phyloP scores from a whole-genome alignment of 139 green algal genomes.

The Zygnema circumcarinatum region DNA sequence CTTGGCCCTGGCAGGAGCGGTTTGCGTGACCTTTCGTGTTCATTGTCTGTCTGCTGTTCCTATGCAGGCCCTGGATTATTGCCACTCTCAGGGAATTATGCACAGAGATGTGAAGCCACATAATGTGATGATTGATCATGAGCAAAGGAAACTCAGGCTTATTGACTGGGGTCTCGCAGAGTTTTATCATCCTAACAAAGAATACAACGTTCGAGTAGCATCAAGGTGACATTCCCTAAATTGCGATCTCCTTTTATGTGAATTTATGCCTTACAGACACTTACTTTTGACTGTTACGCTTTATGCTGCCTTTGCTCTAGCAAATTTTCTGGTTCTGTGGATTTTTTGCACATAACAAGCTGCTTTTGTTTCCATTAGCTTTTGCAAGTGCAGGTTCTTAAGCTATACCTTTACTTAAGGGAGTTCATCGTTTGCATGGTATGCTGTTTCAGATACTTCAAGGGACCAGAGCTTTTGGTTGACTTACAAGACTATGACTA shows the following conservation, averaged over 20 bases:
- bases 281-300: too few relatives aligned
- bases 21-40: too few relatives aligned
- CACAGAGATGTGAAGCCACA: conserved; percentile 86
- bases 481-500: conserved; percentile 99
- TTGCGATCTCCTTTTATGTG: background rate
- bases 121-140: conserved; percentile 99
- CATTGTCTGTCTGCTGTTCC: background rate
- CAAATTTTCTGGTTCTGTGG: too few relatives aligned
- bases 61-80: conserved; percentile 89
- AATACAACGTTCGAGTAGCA: conserved; percentile 98
- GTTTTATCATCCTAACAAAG: conserved; percentile 95
- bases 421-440: background rate
- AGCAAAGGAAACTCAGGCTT: conserved; percentile 86
- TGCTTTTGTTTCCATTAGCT: too few relatives aligned
- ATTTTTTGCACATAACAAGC: too few relatives aligned
- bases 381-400: too few relatives aligned
- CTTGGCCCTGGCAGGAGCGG: too few relatives aligned
- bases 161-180: conserved; percentile 99
- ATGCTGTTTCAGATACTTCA: conserved; percentile 83
- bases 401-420: too few relatives aligned
- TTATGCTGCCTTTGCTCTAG: too few relatives aligned
- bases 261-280: too few relatives aligned
- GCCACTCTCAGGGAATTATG: conserved; percentile 82
- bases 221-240: conserved; percentile 61
- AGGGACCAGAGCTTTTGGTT: conserved; percentile 97